Percentiles rank a stretch among this genome's conserved stretches.
Evolutionary conservation across 345 rosid species (phyloP).

Genomic region (Cochlearia excelsa): DNA sequence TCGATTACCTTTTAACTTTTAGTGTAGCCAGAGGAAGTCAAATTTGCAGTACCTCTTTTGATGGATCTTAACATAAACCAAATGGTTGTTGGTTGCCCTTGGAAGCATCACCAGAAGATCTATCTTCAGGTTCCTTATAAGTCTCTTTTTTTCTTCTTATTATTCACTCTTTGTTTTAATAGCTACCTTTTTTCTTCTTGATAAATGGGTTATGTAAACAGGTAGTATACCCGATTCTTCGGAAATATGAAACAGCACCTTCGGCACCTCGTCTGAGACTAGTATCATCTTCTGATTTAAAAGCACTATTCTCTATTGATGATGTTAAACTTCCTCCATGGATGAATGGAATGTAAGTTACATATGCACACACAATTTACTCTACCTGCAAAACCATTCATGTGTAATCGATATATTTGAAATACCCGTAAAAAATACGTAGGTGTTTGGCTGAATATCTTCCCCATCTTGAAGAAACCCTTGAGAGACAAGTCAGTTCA

Average conservation of each 20-base stretch:
- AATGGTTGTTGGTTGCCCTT: constrained; percentile 78
- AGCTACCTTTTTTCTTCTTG: not conserved
- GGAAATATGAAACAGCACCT: constrained; percentile 64
- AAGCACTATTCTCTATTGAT: constrained; percentile 60
- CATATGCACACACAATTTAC: not conserved
- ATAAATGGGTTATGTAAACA: constrained; percentile 28
- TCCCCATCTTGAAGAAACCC: constrained; percentile 84
- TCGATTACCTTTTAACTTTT: constrained; percentile 51
- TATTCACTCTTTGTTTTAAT: not conserved
- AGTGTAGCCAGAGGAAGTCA: constrained; percentile 92
- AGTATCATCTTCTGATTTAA: constrained; percentile 65
- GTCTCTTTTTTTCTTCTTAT: constrained; percentile 13
- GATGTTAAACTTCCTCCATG: constrained; percentile 95
- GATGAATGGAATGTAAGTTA: constrained; percentile 84
- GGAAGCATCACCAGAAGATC: constrained; percentile 88
- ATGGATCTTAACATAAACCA: constrained; percentile 73
- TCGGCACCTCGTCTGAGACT: constrained; percentile 83
- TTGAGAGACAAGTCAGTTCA: constrained; percentile 70
- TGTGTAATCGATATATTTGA: not conserved
- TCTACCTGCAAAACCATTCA: constrained; percentile 18
- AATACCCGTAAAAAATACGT: constrained; percentile 18
- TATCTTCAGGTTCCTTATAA: constrained; percentile 63
- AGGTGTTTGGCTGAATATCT: constrained; percentile 99
- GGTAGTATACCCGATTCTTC: constrained; percentile 82
- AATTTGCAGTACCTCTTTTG: constrained; percentile 84